Evolutionary conservation across 2,329 filamentous ascomycete genomes (phyloP), one percentile per base, ranked within the genome.

Genomic region (Fusarium incarnatum): DNA sequence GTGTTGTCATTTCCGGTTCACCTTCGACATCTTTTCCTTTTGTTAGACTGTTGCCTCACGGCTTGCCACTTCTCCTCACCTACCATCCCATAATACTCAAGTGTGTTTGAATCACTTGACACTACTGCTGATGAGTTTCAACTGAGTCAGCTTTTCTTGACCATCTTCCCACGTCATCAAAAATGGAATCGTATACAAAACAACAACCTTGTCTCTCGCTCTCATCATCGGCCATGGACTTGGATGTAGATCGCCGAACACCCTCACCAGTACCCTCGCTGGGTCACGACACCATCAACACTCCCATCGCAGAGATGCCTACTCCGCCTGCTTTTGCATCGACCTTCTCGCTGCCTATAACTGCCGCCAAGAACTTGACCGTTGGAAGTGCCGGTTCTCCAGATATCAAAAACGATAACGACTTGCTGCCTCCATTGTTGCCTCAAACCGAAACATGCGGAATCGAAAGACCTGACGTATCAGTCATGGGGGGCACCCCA

Each of bases 41-140:
- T 53, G 49, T 70, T 68, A 71, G 67, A 68, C 58, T 54, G 40
- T 68, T 68, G 67, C 67, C 67, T 70, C 67, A 23, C 67, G 58
- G 64, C 63, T 27, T 45, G 20, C 56, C 41, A 41, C 34, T 40
- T 22, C 50, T 54, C 37, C 27, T 54, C 15, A 32, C 40, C 44
- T 8, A 18, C 49, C 44, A 45, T 52, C 25, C 25, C 23, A n/a
- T 54, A 42, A 52, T 67, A 66, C 41, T 25, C 28, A 49, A 37
- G 45, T 40, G 45, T 46, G 42, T 27, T 52, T 47, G 49, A 53
- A 50, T 45, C 25, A 37, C 37, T 66, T 46, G 48, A 55, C 37
- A 22, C 34, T 61, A 10, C 22, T 61, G 28, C 54, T 34, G 30
- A 25, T 46, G 8, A 41, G 41, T 12, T 41, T 48, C 45, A 67